phyloP scores from a whole-genome alignment of 345 rosid genomes.

The Linum tenue region DNA sequence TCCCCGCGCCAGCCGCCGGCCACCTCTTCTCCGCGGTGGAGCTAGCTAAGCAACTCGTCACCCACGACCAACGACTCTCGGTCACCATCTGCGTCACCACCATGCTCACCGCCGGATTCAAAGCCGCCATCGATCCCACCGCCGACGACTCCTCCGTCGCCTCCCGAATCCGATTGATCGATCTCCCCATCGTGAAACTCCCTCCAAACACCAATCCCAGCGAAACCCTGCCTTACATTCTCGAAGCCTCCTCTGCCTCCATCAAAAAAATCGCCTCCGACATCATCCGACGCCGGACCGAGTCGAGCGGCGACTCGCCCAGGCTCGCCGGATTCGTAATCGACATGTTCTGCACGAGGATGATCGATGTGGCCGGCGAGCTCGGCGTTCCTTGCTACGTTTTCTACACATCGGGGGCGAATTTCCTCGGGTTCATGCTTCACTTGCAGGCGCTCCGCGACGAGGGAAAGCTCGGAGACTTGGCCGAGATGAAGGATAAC shows the following conservation, averaged over 20 bases:
- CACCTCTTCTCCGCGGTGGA: constrained; percentile 42
- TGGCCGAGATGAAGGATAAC: constrained; percentile 13
- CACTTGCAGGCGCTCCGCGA: constrained; percentile 25
- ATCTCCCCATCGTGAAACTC: constrained; percentile 22
- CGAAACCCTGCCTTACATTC: background rate
- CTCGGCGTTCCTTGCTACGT: constrained; percentile 44
- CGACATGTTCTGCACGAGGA: constrained; percentile 36
- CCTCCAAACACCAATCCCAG: constrained; percentile 14
- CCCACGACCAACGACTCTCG: constrained; percentile 23
- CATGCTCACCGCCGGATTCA: background rate
- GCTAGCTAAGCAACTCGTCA: constrained; percentile 33
- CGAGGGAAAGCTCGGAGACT: constrained; percentile 10
- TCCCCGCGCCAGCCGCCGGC: constrained; percentile 29
- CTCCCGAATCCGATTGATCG: constrained; percentile 24
- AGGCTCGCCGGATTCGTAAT: constrained; percentile 31
- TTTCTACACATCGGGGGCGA: constrained; percentile 27
- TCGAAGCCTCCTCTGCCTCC: background rate
- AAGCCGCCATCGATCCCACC: background rate
- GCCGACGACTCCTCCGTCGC: constrained; percentile 10
- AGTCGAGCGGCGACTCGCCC: constrained; percentile 19
- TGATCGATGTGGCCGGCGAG: constrained; percentile 33
- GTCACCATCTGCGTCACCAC: constrained; percentile 25
- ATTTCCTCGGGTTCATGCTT: constrained; percentile 29
- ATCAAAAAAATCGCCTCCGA: constrained; percentile 18
- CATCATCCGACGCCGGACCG: constrained; percentile 2